Evolutionary conservation across 306 rosid species (phyloP).

Genomic region (Casuarina glauca): DNA sequence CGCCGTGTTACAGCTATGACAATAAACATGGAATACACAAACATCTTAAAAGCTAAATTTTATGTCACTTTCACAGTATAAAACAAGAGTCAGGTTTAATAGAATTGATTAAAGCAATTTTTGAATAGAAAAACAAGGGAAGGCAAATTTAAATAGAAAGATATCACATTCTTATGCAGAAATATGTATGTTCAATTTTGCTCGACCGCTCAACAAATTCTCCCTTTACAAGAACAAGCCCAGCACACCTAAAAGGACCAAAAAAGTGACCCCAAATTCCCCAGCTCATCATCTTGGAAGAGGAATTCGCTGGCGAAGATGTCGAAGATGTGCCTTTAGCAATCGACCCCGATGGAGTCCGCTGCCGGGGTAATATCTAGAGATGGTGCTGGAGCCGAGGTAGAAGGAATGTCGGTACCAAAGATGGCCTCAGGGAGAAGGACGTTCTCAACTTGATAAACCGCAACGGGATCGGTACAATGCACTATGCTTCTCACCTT

Average conservation of each 20-base stretch:
- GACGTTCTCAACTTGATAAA: constrained; percentile 75
- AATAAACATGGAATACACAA: too few species aligned
- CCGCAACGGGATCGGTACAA: constrained; percentile 79
- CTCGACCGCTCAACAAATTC: constrained; percentile 10
- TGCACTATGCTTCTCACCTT: constrained; percentile 82
- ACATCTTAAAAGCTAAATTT: background rate
- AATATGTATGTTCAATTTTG: too few species aligned
- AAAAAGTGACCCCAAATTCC: constrained; percentile 53
- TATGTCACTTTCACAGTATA: background rate
- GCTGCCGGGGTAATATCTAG: constrained; percentile 72
- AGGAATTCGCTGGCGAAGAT: constrained; percentile 43
- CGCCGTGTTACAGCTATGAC: too few species aligned
- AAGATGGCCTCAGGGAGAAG: constrained; percentile 89
- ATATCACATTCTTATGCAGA: constrained; percentile 2
- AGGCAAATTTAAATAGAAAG: constrained; percentile 22
- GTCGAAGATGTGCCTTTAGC: constrained; percentile 54
- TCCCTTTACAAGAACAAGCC: constrained; percentile 49
- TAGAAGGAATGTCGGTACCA: constrained; percentile 79
- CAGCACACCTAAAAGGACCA: constrained; percentile 57
- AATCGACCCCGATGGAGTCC: constrained; percentile 50
- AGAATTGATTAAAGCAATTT: background rate
- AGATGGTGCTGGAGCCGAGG: constrained; percentile 82
- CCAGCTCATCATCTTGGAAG: constrained; percentile 50
- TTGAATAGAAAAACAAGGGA: background rate
- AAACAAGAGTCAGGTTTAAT: background rate